phyloP scores from a whole-genome alignment of 2,329 filamentous ascomycete genomes.

The Colletotrichum orchidophilum region DNA sequence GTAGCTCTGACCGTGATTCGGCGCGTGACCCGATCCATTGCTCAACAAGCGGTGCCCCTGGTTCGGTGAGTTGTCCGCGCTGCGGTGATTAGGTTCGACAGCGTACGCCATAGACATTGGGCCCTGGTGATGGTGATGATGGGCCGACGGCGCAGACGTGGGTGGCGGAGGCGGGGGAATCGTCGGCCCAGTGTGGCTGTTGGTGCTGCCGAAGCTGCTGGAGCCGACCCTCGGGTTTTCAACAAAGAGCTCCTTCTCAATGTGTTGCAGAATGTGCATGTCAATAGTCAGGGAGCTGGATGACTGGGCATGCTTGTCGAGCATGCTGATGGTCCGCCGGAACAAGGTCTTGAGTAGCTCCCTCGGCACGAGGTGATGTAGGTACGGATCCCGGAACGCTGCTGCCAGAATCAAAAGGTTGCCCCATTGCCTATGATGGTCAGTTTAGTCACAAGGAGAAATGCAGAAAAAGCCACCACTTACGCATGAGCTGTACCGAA shows the following conservation, averaged over 20 bases:
- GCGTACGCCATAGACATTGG: constrained; percentile 25
- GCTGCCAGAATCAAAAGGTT: constrained; percentile 93
- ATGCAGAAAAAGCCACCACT: constrained; percentile 51
- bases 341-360: constrained; percentile 69
- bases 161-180: constrained; percentile 5
- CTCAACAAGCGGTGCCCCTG: constrained; percentile 19
- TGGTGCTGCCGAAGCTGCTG: constrained; percentile 54
- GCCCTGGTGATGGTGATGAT: constrained; percentile 9
- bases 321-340: constrained; percentile 78
- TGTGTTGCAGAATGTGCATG: constrained; percentile 73
- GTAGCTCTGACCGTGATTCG: constrained; percentile 7
- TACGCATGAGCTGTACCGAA: constrained; percentile 97
- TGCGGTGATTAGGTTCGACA: constrained; percentile 19
- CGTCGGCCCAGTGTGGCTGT: constrained; percentile 37
- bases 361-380: constrained; percentile 66
- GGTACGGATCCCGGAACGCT: constrained; percentile 73
- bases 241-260: constrained; percentile 57
- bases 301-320: constrained; percentile 74
- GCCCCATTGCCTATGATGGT: constrained; percentile 82
- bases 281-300: constrained; percentile 81
- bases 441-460: not conserved
- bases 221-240: constrained; percentile 36
- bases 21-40: constrained; percentile 2
- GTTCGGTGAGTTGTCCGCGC: constrained; percentile 23
- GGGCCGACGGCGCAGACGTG: not conserved